Evolutionary conservation across 768 basidiomycete genomes (phyloP), one percentile per base, ranked within the genome.

Genomic region (Udeniomyces megalosporus): DNA sequence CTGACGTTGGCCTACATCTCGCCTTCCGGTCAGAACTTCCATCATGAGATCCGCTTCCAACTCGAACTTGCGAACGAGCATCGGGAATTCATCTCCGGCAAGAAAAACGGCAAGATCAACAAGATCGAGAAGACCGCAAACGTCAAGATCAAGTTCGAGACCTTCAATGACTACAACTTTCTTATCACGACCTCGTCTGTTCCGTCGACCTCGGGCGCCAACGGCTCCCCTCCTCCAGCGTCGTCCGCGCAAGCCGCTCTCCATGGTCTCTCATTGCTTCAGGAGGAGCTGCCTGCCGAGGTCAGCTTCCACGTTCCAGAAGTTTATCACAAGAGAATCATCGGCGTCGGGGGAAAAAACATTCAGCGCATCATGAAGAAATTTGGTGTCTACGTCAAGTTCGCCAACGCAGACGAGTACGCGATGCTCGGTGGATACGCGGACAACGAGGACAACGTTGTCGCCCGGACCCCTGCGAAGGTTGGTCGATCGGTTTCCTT

Each of bases 91-190:
- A 95, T 99, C 74, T 88, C 86, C 61, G 93, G 93, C 48, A 99
- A 99, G 79, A 96, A 97, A 79, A 96, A 97, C 70, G 93, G 93
- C 62, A 99, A 99, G 76, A 89, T 96, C 74, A 96, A 96, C 78
- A 97, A 96, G 77, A 95, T 97, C 73, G 96, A 96, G 89, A 91
- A 96, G 74, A 85, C 84, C 14, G 86, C 92, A 32, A 88, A 86
- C 68, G 91, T 92, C 72, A 93, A 95, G 77, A 95, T 99, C 79
- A 95, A 95, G 75, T 96, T 96, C 66, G 93, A 97, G 77, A 93
- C 92, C 6, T 88, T 93, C 77, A 95, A 91, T 71, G 90, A 72
- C 64, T 70, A 70, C 69, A 70, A 72, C 62, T 70, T 71, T 65
- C 58, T 72, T 34, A 67, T 69, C 66, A 61, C 62, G 26, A n/a